Conservation (phyloP, 306 rosid species). For the Lathyrus oleraceus region DNA sequence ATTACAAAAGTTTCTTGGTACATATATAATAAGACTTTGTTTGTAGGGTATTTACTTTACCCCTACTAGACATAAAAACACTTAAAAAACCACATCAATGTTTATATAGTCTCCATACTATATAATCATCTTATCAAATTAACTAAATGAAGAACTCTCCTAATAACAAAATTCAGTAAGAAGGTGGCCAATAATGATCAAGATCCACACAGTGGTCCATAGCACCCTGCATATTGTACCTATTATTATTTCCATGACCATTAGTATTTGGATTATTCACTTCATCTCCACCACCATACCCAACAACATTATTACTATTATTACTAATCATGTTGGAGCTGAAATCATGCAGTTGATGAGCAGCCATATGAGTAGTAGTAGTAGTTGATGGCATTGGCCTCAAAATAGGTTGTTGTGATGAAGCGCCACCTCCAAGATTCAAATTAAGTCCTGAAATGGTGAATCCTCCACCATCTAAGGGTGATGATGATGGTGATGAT, state of each 20-base stretch:
- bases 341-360: slow-evolving; percentile 21
- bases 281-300: slow-evolving; percentile 24
- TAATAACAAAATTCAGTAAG: not conserved
- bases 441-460: slow-evolving; percentile 38
- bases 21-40: not conserved
- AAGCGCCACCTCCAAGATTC: slow-evolving; percentile 30
- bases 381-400: slow-evolving; percentile 22
- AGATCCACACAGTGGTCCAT: slow-evolving; percentile 30
- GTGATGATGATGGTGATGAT: not conserved
- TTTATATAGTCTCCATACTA: not conserved
- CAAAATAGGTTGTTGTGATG: slow-evolving; percentile 25
- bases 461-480: slow-evolving; percentile 17
- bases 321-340: not conserved
- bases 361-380: not conserved
- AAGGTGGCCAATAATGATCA: slow-evolving; percentile 29
- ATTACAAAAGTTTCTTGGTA: not conserved
- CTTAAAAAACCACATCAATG: not conserved
- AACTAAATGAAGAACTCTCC: not conserved
- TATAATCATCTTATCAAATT: not conserved
- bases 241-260: not conserved
- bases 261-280: slow-evolving; percentile 18
- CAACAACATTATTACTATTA: not conserved
- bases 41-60: not conserved
- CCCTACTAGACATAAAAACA: not conserved
- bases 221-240: slow-evolving; percentile 5